These are phyloP conservation scores for Pilaira anomala DNA, from an alignment of 192 early-diverging fungal species.

Conservation along the genomic window DNA sequence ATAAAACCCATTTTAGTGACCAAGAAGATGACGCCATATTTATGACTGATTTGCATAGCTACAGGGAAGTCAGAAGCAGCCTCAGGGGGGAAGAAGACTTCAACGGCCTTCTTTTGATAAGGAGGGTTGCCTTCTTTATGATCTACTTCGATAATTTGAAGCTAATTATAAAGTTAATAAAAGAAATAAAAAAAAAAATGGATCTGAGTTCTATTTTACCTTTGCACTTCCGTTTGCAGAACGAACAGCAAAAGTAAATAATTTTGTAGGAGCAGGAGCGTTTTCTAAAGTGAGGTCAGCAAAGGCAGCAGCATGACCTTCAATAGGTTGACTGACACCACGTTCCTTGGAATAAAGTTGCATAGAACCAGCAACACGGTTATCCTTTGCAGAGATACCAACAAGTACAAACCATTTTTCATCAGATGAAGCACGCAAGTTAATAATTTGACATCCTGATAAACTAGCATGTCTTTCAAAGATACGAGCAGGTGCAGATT, in stretches of 20 bases:
- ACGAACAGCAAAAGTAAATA: slow-evolving; percentile 93
- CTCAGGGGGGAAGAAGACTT: slow-evolving; percentile 96
- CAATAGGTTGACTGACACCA: slow-evolving; percentile 87
- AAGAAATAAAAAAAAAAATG: background rate
- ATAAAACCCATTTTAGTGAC: slow-evolving; percentile 99
- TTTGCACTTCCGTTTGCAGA: slow-evolving; percentile 71
- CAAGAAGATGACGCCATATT: slow-evolving; percentile 92
- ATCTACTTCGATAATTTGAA: slow-evolving; percentile 96
- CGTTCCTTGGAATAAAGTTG: slow-evolving; percentile 95
- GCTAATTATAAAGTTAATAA: slow-evolving; percentile 36
- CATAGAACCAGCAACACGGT: slow-evolving; percentile 93
- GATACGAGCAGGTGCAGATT: slow-evolving; percentile 79
- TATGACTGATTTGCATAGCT: slow-evolving; percentile 91
- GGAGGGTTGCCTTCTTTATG: slow-evolving; percentile 88
- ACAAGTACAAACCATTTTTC: slow-evolving; percentile 94
- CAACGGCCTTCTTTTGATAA: slow-evolving; percentile 87
- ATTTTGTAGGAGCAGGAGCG: slow-evolving; percentile 68
- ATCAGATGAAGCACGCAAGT: slow-evolving; percentile 87
- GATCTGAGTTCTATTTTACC: slow-evolving; percentile 39
- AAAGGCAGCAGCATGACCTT: slow-evolving; percentile 96
- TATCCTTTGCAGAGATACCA: slow-evolving; percentile 88
- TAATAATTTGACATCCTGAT: slow-evolving; percentile 89
- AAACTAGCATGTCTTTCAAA: slow-evolving; percentile 91
- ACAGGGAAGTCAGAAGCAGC: slow-evolving; percentile 95
- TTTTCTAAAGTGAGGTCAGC: slow-evolving; percentile 85